Base-by-base conservation (phyloP, 306 rosid species). In the Clitoria ternatea region DNA sequence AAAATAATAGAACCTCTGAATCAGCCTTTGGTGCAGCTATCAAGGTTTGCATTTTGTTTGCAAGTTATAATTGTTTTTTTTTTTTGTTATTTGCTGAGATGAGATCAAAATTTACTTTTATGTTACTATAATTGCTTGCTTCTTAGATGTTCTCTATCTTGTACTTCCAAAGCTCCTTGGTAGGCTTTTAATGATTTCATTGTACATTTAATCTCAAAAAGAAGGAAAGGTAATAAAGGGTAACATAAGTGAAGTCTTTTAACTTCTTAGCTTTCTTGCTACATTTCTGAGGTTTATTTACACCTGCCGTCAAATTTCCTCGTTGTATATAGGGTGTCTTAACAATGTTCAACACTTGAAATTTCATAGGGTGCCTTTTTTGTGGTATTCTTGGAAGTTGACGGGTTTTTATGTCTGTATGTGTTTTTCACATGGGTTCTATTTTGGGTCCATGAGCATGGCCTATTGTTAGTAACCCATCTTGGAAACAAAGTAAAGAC, bases 11-110 rank as follows among this genome's bases (percentile, higher is more conserved):
- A 88, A 89, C 88, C 80, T 82, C 96, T 26, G 99, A 95, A 43
- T 95, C 99, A 18, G 97, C 99, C 73, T 91, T 90, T 85, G 97
- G 99, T 68, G 97, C 99, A 50, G 95, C 97, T 67, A 83, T 89
- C 78, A 88, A 87, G 96, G 98, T 94, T 83, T 81, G 47, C 61
- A 27, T 80, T 79, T 45, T 77, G 22, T 27, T 55, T 69, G 69
- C 35, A 30, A 55, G 67, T 75, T 56, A 22, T 61, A 54, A 19
- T 47, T 42, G 42, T 47, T 59, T 55, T 37, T 59, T 55, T 37
- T 47, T 29, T 53, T 2, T 77, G 19, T 37, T 67, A 65, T 44
- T 67, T 52, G 45, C 79, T 60, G 39, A 35, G 43, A 37, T 76
- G 19, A 12, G 15, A 54, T 20, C 11, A 43, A 12, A 9, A 13